Conservation (phyloP, 345 rosid genomes). For the Citropsis articulata region DNA sequence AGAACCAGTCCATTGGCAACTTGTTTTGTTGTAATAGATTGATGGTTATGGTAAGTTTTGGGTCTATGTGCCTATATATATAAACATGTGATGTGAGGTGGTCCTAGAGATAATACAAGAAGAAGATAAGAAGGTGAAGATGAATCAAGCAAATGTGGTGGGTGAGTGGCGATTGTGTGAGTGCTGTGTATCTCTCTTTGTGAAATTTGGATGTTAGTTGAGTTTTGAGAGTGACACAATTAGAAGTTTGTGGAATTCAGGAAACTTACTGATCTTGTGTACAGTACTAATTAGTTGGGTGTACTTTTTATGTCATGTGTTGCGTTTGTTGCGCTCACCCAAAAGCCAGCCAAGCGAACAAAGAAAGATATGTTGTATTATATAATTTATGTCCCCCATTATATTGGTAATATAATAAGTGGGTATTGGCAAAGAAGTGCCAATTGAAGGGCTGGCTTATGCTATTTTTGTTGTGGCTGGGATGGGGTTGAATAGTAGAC, state of each 20-base stretch:
- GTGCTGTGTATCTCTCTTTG: background rate
- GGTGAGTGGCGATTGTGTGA: conserved; percentile 19
- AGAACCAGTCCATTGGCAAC: conserved; percentile 74
- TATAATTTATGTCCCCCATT: background rate
- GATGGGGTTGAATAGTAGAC: background rate
- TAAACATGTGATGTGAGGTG: conserved; percentile 7
- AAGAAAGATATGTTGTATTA: too few relatives aligned
- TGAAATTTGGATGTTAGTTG: conserved; percentile 41
- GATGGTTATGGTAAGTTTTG: background rate
- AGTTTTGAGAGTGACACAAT: conserved; percentile 28
- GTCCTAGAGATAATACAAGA: conserved; percentile 15
- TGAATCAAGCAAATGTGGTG: conserved; percentile 22
- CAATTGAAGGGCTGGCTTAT: background rate
- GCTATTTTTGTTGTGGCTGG: background rate
- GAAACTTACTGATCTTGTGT: conserved; percentile 1
- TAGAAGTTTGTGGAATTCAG: conserved; percentile 10
- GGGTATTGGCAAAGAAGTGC: background rate
- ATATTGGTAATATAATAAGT: background rate
- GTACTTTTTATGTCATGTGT: too few relatives aligned
- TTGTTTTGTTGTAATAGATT: background rate
- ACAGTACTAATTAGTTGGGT: background rate
- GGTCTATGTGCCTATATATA: too few relatives aligned
- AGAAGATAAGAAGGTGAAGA: conserved; percentile 23
- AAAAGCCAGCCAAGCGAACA: too few relatives aligned
- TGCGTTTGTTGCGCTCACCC: background rate